These are phyloP conservation scores for Luffa aegyptiaca DNA, from an alignment of 306 rosid species.

Conservation along the genomic window DNA sequence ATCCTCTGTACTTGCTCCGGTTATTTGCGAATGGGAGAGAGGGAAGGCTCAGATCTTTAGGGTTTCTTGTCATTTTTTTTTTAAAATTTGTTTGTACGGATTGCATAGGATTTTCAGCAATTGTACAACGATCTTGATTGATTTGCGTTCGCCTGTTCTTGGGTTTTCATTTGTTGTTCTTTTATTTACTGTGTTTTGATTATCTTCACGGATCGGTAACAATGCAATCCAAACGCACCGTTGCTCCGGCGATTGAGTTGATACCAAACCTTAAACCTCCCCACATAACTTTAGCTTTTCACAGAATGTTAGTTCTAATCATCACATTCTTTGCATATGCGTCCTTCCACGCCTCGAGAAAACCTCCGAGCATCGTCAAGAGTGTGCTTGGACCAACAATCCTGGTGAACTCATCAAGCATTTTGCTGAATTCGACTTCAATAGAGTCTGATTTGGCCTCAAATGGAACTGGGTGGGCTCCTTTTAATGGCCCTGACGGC, in stretches of 20 bases:
- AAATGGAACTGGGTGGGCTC: conserved; percentile 59
- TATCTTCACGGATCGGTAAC: conserved; percentile 1
- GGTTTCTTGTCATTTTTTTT: neutral
- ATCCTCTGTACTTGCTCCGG: neutral
- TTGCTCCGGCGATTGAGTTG: conserved; percentile 50
- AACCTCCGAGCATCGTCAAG: conserved; percentile 89
- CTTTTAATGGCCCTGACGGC: conserved; percentile 63
- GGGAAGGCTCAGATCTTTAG: neutral
- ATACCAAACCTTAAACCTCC: conserved; percentile 65
- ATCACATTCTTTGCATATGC: conserved; percentile 71
- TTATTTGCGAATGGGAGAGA: neutral
- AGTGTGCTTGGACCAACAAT: conserved; percentile 73
- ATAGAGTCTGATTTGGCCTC: conserved; percentile 12
- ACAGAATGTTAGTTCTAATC: conserved; percentile 43
- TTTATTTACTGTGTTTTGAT: neutral
- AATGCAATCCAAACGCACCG: conserved; percentile 38
- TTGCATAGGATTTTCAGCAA: neutral
- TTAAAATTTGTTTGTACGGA: neutral
- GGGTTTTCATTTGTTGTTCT: neutral
- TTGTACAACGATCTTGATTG: neutral
- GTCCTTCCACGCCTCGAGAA: conserved; percentile 83
- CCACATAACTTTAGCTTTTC: conserved; percentile 56
- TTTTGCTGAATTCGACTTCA: conserved; percentile 23
- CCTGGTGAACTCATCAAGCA: conserved; percentile 29
- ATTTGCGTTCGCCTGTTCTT: neutral